Conservation (phyloP, 306 rosid genomes). For the Cucurbita pepo region DNA sequence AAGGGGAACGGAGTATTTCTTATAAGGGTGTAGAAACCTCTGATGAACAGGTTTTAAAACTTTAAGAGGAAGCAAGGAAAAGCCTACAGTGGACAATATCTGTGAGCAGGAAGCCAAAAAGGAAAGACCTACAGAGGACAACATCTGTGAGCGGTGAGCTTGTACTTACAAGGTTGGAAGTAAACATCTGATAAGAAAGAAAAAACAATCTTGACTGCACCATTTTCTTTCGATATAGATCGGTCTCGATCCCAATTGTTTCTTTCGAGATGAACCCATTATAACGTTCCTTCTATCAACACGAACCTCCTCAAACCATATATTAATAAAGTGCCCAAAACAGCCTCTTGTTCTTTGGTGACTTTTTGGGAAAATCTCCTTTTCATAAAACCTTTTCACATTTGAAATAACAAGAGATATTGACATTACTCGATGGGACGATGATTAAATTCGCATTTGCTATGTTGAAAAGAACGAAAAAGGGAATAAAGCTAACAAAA, state of each 20-base stretch:
- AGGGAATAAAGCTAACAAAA: not conserved
- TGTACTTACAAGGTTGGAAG: too few relatives aligned
- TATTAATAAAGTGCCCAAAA: not conserved
- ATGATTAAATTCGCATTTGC: not conserved
- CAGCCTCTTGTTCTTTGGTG: not conserved
- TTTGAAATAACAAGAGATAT: not conserved
- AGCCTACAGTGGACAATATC: too few relatives aligned
- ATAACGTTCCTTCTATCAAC: not conserved
- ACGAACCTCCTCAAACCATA: not conserved
- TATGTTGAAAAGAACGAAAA: not conserved
- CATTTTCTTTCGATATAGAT: not conserved
- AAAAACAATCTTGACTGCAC: not conserved
- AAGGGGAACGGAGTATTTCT: too few relatives aligned
- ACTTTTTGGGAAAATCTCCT: not conserved
- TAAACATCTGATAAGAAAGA: not conserved
- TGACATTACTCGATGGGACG: not conserved
- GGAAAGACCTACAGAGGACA: too few relatives aligned
- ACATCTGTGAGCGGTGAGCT: too few relatives aligned
- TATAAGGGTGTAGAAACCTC: too few relatives aligned
- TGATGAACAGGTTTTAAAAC: too few relatives aligned
- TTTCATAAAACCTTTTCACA: conserved; percentile 1
- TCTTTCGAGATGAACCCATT: not conserved
- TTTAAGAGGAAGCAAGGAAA: too few relatives aligned
- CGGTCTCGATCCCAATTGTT: not conserved
- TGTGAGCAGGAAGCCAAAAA: too few relatives aligned